A percentile compares a stretch with the other conserved stretches of the same genome.
Evolutionary conservation across 768 basidiomycete species (phyloP).

Genomic region (Fomitopsis serialis): DNA sequence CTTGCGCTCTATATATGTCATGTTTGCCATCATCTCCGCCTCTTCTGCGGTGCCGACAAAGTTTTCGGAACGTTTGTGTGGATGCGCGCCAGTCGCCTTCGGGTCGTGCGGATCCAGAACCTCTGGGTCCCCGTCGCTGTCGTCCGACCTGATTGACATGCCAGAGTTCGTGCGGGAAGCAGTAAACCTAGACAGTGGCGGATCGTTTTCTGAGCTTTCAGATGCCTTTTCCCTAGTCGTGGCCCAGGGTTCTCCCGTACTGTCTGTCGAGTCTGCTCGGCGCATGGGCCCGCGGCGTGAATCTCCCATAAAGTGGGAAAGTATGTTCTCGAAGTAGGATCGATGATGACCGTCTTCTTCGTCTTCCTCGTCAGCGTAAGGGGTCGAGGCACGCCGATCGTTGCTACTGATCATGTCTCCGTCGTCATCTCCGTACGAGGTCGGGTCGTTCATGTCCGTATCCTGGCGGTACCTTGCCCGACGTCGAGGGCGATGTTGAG

Average conservation of each 20-base stretch:
- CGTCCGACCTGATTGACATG: neutral
- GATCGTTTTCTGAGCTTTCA: neutral
- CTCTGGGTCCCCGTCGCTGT: slow-evolving; percentile 38
- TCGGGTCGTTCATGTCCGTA: too few relatives aligned
- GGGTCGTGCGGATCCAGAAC: slow-evolving; percentile 71
- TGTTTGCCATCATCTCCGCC: slow-evolving; percentile 37
- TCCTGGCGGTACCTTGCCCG: too few relatives aligned
- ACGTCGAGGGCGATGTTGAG: too few relatives aligned
- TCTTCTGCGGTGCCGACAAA: neutral
- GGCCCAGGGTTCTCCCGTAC: neutral
- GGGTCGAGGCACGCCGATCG: too few relatives aligned
- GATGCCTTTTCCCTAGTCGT: neutral
- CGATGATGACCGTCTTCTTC: neutral
- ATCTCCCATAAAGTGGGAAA: neutral
- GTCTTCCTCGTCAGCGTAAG: too few relatives aligned
- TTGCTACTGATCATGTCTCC: too few relatives aligned
- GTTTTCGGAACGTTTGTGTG: slow-evolving; percentile 3
- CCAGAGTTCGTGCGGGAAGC: neutral
- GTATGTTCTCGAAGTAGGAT: neutral
- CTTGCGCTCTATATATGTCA: slow-evolving; percentile 64
- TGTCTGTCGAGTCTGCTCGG: neutral
- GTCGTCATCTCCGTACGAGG: too few relatives aligned
- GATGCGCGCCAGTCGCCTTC: slow-evolving; percentile 49
- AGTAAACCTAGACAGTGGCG: neutral
- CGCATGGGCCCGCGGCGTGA: neutral